phyloP scores from a whole-genome alignment of 2,329 filamentous ascomycete species.

The Clathrospora elynae region DNA sequence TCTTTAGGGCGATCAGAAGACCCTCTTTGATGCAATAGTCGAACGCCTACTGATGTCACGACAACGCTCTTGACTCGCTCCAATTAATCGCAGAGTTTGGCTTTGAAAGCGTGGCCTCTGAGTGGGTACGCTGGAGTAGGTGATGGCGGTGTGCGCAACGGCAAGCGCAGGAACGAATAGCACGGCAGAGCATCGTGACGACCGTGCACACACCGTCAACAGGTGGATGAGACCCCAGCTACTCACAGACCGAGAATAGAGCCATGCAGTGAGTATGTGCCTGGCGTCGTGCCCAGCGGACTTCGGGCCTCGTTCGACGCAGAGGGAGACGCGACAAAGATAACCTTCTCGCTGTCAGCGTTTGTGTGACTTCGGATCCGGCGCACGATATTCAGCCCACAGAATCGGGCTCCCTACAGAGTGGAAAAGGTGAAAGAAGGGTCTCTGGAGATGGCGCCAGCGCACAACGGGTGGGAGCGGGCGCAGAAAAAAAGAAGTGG shows the following conservation, averaged over 20 bases:
- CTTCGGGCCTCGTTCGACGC: background rate
- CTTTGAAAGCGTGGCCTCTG: constrained; percentile 3
- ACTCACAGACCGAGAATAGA: constrained; percentile 12
- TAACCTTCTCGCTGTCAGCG: constrained; percentile 2
- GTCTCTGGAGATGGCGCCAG: constrained; percentile 4
- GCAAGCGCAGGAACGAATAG: constrained; percentile 5
- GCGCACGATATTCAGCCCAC: background rate
- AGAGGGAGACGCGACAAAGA: constrained; percentile 1
- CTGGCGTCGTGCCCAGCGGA: constrained; percentile 6
- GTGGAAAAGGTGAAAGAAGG: constrained; percentile 4
- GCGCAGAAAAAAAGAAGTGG: constrained; percentile 7
- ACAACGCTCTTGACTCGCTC: constrained; percentile 10
- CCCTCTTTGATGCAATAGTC: constrained; percentile 6
- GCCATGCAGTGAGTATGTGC: constrained; percentile 10
- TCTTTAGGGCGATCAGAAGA: constrained; percentile 2
- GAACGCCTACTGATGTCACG: background rate
- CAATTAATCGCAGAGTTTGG: constrained; percentile 11
- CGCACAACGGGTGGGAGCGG: constrained; percentile 13
- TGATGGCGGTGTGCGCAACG: constrained; percentile 12
- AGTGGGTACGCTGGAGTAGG: constrained; percentile 3
- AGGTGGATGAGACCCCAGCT: background rate
- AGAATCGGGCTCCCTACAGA: background rate
- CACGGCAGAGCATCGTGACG: constrained; percentile 3
- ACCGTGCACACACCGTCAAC: constrained; percentile 5
- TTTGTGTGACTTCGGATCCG: constrained; percentile 5